Conservation (phyloP, 306 rosid genomes). For the Cotoneaster glaucophyllus region DNA sequence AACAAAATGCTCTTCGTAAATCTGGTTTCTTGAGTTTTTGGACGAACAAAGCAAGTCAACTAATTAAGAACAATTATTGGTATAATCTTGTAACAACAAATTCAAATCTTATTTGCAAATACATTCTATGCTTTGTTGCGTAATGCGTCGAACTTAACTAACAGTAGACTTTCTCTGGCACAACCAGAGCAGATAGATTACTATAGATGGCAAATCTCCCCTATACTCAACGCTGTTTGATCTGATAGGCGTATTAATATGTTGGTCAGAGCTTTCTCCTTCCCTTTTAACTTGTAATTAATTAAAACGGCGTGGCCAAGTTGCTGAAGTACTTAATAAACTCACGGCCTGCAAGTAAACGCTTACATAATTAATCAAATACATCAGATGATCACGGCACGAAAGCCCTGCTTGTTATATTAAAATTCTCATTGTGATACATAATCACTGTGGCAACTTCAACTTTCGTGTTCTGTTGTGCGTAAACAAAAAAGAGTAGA, state of each 20-base stretch:
- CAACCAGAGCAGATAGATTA: neutral
- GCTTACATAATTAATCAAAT: neutral
- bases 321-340: neutral
- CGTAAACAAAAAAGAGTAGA: neutral
- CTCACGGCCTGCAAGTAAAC: slow-evolving; percentile 2
- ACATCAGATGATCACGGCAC: neutral
- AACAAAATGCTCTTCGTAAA: neutral
- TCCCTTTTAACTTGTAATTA: neutral
- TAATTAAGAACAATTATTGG: neutral
- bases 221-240: neutral
- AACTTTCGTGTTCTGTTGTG: neutral
- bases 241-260: neutral
- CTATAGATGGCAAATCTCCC: neutral
- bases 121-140: neutral
- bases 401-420: neutral
- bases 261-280: neutral
- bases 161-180: neutral
- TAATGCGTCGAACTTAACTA: neutral
- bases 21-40: neutral
- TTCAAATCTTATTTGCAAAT: too few species aligned
- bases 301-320: neutral
- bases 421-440: neutral
- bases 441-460: neutral
- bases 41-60: neutral
- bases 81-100: neutral